These are phyloP conservation scores for Hippophae rhamnoides DNA, from an alignment of 306 rosid genomes.

Conservation along the genomic window DNA sequence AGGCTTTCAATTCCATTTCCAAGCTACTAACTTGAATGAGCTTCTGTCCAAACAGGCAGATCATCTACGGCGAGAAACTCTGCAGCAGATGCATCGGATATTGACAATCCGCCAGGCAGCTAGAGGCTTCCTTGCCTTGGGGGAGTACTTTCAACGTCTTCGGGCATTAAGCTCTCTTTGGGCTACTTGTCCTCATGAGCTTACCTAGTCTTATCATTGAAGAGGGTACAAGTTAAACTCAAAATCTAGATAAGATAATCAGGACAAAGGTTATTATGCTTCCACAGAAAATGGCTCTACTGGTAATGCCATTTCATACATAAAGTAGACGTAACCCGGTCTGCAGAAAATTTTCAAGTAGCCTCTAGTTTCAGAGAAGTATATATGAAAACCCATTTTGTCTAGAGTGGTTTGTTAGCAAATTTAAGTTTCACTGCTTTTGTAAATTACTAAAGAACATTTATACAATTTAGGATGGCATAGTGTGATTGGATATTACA, in stretches of 20 bases:
- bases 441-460: too few species aligned
- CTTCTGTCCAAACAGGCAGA: conserved; percentile 57
- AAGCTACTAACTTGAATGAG: conserved; percentile 4
- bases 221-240: conserved; percentile 21
- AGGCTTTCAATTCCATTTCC: background rate
- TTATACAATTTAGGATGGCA: too few species aligned
- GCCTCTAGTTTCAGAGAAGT: too few species aligned
- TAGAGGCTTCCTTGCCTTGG: conserved; percentile 59
- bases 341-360: too few species aligned
- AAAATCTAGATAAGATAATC: conserved; percentile 19
- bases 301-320: too few species aligned
- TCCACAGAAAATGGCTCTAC: background rate
- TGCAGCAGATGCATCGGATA: conserved; percentile 68
- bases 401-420: too few species aligned
- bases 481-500: too few species aligned
- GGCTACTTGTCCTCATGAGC: conserved; percentile 48
- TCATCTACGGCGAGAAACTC: conserved; percentile 64
- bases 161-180: conserved; percentile 75
- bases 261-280: background rate
- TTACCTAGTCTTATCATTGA: conserved; percentile 30
- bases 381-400: too few species aligned
- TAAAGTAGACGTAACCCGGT: too few species aligned
- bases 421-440: too few species aligned
- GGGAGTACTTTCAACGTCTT: conserved; percentile 75
- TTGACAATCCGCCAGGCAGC: conserved; percentile 65